Evolutionary conservation across 331 rosid genomes (phyloP).

Genomic region (Quercus lobata): DNA sequence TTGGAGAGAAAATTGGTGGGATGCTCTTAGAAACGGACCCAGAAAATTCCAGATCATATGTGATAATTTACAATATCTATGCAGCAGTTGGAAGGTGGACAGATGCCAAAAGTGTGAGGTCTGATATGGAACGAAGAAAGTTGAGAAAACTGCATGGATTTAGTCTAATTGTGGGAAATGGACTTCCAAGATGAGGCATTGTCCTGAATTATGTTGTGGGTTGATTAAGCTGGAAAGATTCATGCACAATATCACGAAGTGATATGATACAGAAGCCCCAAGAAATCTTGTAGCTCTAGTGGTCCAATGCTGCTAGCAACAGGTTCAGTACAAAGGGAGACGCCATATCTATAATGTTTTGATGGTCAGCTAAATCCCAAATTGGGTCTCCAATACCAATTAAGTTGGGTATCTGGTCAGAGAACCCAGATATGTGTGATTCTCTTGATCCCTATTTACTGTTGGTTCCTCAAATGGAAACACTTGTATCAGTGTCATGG

Average conservation of each 20-base stretch:
- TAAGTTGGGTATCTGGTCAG: neutral
- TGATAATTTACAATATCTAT: slow-evolving; percentile 30
- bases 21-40: slow-evolving; percentile 24
- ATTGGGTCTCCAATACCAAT: neutral
- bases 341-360: neutral
- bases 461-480: neutral
- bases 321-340: neutral
- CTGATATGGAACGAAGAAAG: slow-evolving; percentile 20
- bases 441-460: too few relatives aligned
- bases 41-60: slow-evolving; percentile 18
- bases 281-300: neutral
- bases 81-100: slow-evolving; percentile 32
- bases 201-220: neutral
- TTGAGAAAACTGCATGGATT: slow-evolving; percentile 25
- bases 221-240: neutral
- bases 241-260: neutral
- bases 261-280: neutral
- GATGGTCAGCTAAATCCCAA: too few relatives aligned
- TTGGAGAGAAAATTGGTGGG: slow-evolving; percentile 17
- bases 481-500: neutral
- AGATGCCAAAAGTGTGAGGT: slow-evolving; percentile 29
- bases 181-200: neutral
- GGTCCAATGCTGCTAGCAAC: neutral
- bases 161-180: slow-evolving; percentile 7
- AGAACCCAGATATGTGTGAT: neutral